phyloP scores from a whole-genome alignment of 2,329 filamentous ascomycete species.

The Periconia digitata region DNA sequence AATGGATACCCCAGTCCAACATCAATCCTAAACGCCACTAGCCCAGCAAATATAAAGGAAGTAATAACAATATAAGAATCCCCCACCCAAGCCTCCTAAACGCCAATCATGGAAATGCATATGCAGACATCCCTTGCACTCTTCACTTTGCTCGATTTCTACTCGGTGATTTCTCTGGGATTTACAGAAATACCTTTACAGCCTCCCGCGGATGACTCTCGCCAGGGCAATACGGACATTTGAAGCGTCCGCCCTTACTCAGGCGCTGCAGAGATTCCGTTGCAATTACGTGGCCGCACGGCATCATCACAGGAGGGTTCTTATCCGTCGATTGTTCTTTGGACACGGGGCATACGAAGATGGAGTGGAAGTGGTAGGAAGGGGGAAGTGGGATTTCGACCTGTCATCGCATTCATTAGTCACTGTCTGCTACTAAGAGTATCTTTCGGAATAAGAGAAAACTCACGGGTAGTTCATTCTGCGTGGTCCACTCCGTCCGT shows the following conservation, averaged over 20 bases:
- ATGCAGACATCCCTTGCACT: neutral
- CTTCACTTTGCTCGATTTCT: neutral
- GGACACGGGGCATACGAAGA: constrained; percentile 96
- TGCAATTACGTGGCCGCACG: constrained; percentile 92
- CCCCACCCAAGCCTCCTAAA: no score
- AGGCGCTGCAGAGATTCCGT: constrained; percentile 79
- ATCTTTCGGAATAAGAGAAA: no score
- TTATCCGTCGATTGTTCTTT: constrained; percentile 93
- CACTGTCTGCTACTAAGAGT: neutral
- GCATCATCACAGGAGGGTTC: constrained; percentile 96
- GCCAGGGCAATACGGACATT: constrained; percentile 92
- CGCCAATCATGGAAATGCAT: neutral
- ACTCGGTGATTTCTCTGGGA: neutral
- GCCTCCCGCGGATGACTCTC: constrained; percentile 81
- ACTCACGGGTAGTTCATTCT: constrained; percentile 83
- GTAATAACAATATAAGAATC: no score
- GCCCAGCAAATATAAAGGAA: no score
- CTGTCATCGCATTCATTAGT: constrained; percentile 31
- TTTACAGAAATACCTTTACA: constrained; percentile 35
- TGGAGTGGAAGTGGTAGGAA: constrained; percentile 79
- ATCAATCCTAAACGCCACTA: no score
- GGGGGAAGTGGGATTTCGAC: constrained; percentile 67
- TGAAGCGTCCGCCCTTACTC: constrained; percentile 78
- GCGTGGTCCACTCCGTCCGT: constrained; percentile 91
- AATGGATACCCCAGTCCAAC: no score